A percentile compares a stretch with the other conserved stretches of the same genome.
Evolutionary conservation across 192 early-diverging fungal genomes (phyloP).

Genomic region (Backusella morwellensis): DNA sequence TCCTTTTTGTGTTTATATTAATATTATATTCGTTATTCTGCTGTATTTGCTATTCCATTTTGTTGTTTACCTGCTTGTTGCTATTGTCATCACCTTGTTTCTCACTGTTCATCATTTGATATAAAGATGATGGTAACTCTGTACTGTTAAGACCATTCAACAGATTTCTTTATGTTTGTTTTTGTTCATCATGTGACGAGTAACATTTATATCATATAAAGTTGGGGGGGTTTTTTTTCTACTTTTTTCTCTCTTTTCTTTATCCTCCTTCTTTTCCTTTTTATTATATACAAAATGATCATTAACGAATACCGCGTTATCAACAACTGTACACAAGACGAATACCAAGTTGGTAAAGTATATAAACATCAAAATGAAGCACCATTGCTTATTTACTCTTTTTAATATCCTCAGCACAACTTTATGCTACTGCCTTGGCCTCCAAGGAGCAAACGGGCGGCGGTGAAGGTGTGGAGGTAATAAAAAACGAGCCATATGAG

Average conservation of each 20-base stretch:
- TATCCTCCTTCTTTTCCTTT: background rate
- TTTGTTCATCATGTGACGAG: conserved; percentile 1
- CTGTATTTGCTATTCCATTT: no score
- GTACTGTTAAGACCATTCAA: background rate
- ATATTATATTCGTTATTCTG: no score
- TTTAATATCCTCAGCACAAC: conserved; percentile 45
- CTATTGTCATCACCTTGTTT: background rate
- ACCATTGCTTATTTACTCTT: conserved; percentile 1
- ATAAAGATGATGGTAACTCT: conserved; percentile 3
- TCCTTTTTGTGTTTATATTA: no score
- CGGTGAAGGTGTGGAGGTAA: conserved; percentile 79
- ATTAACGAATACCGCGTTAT: conserved; percentile 75
- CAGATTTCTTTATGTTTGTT: background rate
- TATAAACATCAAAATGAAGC: background rate
- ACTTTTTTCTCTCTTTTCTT: background rate
- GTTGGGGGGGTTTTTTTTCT: background rate
- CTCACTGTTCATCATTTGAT: background rate
- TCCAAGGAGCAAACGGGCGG: conserved; percentile 76
- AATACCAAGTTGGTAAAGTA: conserved; percentile 57
- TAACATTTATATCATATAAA: background rate
- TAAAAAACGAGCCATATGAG: conserved; percentile 77
- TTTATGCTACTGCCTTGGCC: conserved; percentile 75
- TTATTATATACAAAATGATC: conserved; percentile 36
- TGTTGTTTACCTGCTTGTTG: no score
- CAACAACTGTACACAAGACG: conserved; percentile 72